Conservation (phyloP, 1,139 yeast species). For the Diutina siamensis region DNA sequence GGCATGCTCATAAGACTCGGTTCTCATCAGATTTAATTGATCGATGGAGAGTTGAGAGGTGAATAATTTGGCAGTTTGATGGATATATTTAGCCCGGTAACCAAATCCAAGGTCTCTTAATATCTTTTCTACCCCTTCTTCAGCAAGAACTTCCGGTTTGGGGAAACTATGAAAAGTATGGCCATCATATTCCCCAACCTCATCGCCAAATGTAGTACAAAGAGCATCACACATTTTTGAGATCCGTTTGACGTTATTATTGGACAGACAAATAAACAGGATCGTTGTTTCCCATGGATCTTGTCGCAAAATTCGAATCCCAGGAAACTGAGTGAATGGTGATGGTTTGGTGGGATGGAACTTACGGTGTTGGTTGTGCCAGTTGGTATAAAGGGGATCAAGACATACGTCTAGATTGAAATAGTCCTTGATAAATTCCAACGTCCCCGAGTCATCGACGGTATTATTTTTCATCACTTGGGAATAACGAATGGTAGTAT, state of each 20-base stretch:
- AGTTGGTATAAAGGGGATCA: slow-evolving; percentile 39
- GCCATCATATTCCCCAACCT: slow-evolving; percentile 45
- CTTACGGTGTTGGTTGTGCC: slow-evolving; percentile 49
- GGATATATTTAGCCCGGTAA: slow-evolving; percentile 81
- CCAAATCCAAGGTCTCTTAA: slow-evolving; percentile 70
- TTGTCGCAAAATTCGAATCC: slow-evolving; percentile 76
- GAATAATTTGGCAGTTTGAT: slow-evolving; percentile 53
- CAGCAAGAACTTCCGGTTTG: slow-evolving; percentile 36
- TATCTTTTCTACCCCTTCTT: slow-evolving; percentile 26
- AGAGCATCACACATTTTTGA: slow-evolving; percentile 85
- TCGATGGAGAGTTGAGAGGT: slow-evolving; percentile 10
- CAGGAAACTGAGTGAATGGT: slow-evolving; percentile 35
- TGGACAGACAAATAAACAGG: slow-evolving; percentile 90
- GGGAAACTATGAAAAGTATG: slow-evolving; percentile 68
- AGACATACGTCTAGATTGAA: slow-evolving; percentile 54
- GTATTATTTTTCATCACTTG: slow-evolving; percentile 26
- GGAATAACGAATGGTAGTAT: slow-evolving; percentile 19
- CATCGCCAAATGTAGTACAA: slow-evolving; percentile 61
- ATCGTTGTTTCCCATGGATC: slow-evolving; percentile 95
- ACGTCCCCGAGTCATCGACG: not conserved
- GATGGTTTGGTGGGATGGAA: slow-evolving; percentile 15
- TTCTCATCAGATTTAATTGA: slow-evolving; percentile 27
- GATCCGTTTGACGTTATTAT: slow-evolving; percentile 87
- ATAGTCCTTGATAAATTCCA: slow-evolving; percentile 47
- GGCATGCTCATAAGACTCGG: slow-evolving; percentile 39